Base-by-base conservation (phyloP, 1,139 yeast genomes). In the Debaryomyces subglobosus region DNA sequence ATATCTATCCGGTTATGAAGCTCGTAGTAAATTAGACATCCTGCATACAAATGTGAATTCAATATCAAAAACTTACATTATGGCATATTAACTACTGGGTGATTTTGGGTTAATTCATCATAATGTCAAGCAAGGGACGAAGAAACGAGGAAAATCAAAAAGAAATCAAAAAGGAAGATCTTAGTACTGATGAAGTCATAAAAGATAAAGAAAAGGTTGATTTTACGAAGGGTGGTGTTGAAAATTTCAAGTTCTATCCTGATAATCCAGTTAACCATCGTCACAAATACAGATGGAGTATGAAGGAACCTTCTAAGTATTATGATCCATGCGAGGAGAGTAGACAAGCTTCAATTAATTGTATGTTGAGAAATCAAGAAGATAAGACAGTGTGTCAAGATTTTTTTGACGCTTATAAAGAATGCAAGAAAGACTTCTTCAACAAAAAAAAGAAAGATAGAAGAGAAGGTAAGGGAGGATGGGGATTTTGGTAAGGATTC, bases 241-340 rank as follows among this genome's bases (percentile, higher is more conserved):
- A 81, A 2, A 76, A 83, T 32, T 79, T 71, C 64, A 84, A 84
- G 61, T 89, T 84, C 62, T 91, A 89, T 59, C 98, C 98, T 0
- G 98, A 91, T 57, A 82, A 84, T 47, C 92, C 92, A 4, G 78
- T 84, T 13, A 78, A 78, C 50, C 79, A 82, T 51, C 69, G 79
- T 27, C 89, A 84, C 62, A 81, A 83, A 58, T 80, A 81, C 54
- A 71, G 79, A 49, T 85, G 85, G 74, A 67, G 79, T 4, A 69
- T 75, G 64, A 91, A 92, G 60, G 91, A 82, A 39, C 88, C 96
- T 1, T 85, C 96, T 5, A 84, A 86, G 64, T 94, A 79, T 65
- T 92, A 87, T 61, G 97, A 94, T 62, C 98, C 99, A 0, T 94
- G 99, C 67, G 88, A 86, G 49, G 92, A 90, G 62, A 86, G 96